These are phyloP conservation scores for Peterozyma toletana DNA, from an alignment of 805 yeast species.

Conservation along the genomic window DNA sequence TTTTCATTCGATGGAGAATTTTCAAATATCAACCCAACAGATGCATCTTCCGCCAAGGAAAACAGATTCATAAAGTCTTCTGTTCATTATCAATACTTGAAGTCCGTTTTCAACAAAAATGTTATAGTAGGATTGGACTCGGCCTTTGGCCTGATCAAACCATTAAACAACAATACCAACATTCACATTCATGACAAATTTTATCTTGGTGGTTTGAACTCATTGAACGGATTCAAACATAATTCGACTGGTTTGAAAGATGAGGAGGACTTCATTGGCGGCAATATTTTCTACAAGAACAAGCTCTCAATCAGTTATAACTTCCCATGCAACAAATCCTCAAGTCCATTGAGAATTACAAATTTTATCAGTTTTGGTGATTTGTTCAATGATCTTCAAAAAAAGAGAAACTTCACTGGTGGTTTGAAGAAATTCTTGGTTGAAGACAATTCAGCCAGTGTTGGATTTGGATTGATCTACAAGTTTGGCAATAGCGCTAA, in stretches of 20 bases:
- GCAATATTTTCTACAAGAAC: conserved; percentile 48
- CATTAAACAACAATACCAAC: conserved; percentile 23
- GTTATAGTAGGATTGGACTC: conserved; percentile 43
- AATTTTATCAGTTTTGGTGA: conserved; percentile 63
- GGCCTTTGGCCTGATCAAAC: conserved; percentile 49
- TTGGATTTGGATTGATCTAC: conserved; percentile 49
- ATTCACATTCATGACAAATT: conserved; percentile 74
- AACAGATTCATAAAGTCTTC: conserved; percentile 31
- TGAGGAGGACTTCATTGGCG: conserved; percentile 55
- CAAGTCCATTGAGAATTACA: conserved; percentile 53
- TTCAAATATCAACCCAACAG: conserved; percentile 20
- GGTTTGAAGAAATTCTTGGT: conserved; percentile 11
- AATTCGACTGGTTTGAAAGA: conserved; percentile 64
- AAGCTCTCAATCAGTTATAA: conserved; percentile 55
- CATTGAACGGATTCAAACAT: conserved; percentile 60
- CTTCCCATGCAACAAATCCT: conserved; percentile 37
- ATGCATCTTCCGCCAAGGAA: conserved; percentile 5
- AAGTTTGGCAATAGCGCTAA: conserved; percentile 54
- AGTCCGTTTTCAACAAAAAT: conserved; percentile 34
- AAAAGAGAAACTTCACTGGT: not conserved
- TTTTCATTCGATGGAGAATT: conserved; percentile 38
- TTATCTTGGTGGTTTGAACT: conserved; percentile 73
- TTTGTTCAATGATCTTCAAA: conserved; percentile 22
- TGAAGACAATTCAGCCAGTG: conserved; percentile 33
- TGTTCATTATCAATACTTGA: conserved; percentile 20